Evolutionary conservation across 371 early-diverging fungal species (phyloP).

Genomic region (Apophysomyces sp.): DNA sequence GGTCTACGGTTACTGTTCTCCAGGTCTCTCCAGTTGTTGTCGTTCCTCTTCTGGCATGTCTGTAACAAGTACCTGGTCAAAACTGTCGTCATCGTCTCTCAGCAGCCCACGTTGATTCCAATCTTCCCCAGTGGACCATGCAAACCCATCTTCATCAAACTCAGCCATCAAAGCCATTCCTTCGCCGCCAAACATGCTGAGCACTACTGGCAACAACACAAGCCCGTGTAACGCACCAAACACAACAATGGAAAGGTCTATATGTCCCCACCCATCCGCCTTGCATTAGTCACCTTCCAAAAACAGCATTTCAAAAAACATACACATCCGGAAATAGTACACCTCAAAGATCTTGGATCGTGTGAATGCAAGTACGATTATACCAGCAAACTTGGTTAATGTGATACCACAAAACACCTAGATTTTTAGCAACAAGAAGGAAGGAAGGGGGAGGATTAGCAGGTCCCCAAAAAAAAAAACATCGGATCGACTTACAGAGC

Average conservation of each 20-base stretch:
- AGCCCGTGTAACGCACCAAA: constrained; percentile 72
- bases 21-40: background rate
- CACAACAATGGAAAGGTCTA: constrained; percentile 67
- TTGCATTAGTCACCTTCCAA: background rate
- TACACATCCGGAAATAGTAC: constrained; percentile 80
- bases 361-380: constrained; percentile 72
- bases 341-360: constrained; percentile 75
- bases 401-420: constrained; percentile 77
- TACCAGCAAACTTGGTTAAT: constrained; percentile 75
- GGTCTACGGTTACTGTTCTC: background rate
- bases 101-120: constrained; percentile 27
- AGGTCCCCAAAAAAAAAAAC: background rate
- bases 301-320: constrained; percentile 18
- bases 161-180: constrained; percentile 45
- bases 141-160: constrained; percentile 55
- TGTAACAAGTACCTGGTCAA: constrained; percentile 42
- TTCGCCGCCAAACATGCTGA: constrained; percentile 58
- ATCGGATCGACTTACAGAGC: constrained; percentile 48
- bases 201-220: constrained; percentile 65
- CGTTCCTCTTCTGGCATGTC: constrained; percentile 29
- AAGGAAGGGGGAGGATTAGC: no score
- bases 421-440: no score
- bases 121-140: constrained; percentile 31
- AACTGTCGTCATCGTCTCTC: constrained; percentile 37
- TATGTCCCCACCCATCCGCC: background rate